Base-by-base conservation (phyloP, 345 rosid genomes). In the Hibiscus tridactylites region DNA sequence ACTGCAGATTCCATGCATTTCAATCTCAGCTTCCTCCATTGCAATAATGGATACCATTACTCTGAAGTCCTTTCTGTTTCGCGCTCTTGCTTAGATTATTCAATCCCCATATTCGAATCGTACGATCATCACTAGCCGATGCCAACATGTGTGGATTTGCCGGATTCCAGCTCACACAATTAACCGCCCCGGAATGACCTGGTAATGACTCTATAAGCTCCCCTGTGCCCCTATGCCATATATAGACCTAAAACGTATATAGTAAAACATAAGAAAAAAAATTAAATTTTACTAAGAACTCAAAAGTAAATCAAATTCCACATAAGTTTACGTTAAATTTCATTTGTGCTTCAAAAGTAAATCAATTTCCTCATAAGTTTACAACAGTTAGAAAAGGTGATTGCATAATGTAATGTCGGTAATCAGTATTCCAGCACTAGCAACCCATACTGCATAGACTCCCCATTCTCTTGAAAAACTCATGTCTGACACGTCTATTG, bases 101-200 rank as follows among this genome's bases (percentile, higher is more conserved):
- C 59, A 86, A 61, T 70, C 91, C 93, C 91, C 89, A 87, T 78
- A 85, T 84, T 68, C 89, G 83, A 67, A 89, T 84, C 7, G 89
- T 85, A 0, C 86, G 81, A 54, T 89, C 95, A 67, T 89, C 91
- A 66, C 95, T 87, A 12, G 85, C 91, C 47, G 95, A 87, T 11
- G 95, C 95, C 69, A 89, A 39, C 91, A 89, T 89, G 71, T 87
- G 88, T 12, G 79, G 91, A 68, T 89, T 87, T 5, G 80, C 78
- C 0, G 91, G 91, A 71, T 80, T 89, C 91, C 95, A 89, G 88
- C 88, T 89, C 75, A 89, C 91, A 69, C 95, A 83, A 75, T 87
- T 89, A 0, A 87, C 87, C 17, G 88, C 79, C 62, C 93, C 93
- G 0, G 93, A 84, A 78, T 89, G 93, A 59, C 93, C 91, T 0